Base-by-base conservation (phyloP, 2,329 filamentous ascomycete species). In the Mariannaea sp. region DNA sequence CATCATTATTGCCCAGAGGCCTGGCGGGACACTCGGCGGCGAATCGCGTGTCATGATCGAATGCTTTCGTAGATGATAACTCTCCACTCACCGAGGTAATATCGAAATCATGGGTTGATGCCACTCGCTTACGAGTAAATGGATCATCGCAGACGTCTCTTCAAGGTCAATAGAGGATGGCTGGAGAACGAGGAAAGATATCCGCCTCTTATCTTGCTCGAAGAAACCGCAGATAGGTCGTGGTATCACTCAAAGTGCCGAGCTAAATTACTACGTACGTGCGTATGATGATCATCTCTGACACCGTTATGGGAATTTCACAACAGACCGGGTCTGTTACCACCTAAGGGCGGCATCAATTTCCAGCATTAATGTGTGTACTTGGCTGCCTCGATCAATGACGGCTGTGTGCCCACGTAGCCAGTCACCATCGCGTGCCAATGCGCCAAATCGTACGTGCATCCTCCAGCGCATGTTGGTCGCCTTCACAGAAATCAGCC, bases 401-500 rank as follows among this genome's bases (percentile, higher is more conserved):
- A 14, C 13, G 16, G 9, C 19, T 33, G 24, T 46, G 19, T 32
- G 22, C 29, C 36, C 35, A 33, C 30, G 22, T 24, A 7, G 10
- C 17, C 33, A 43, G 32, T 45, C 45, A 35, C 39, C 22, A 47
- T 56, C 49, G 53, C 56, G 49, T 50, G 40, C 32, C 27, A 59
- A n/a, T 27, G 38, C 32, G 17, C 43, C 29, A 55, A 41, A 55
- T 65, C 57, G 49, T 64, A 65, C 62, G 62, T 65, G 53, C 55
- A 8, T 40, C 36, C 35, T 50, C 42, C 45, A 42, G 49, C 50
- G 53, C 52, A 45, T 47, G 50, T 41, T 65, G 55, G 59, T 49
- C 55, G 56, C 44, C n/a, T 48, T 52, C 41, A 53, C 56, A 61
- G 32, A 57, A 59, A 59, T 47, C 40, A 56, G 49, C 45, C 62